Evolutionary conservation across 1,139 yeast species (phyloP).

Genomic region (Candida frijolesensis): DNA sequence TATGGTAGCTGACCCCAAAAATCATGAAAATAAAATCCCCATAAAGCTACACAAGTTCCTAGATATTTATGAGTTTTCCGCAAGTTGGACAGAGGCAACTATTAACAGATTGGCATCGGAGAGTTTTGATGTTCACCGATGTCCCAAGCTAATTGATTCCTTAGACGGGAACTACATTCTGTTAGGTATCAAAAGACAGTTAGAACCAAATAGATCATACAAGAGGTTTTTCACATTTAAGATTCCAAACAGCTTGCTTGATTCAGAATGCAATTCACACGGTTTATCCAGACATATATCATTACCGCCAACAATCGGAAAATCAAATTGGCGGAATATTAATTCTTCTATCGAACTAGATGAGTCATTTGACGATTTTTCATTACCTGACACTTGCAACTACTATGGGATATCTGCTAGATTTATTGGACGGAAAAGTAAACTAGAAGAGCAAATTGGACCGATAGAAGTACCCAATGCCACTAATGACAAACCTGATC

Average conservation of each 20-base stretch:
- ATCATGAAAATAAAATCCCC: slow-evolving; percentile 17
- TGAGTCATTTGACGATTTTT: slow-evolving; percentile 23
- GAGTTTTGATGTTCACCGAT: slow-evolving; percentile 17
- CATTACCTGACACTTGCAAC: slow-evolving; percentile 31
- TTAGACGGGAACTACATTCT: slow-evolving; percentile 30
- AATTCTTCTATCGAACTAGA: slow-evolving; percentile 8
- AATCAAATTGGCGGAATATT: slow-evolving; percentile 18
- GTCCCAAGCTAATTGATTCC: slow-evolving; percentile 25
- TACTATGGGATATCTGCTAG: slow-evolving; percentile 42
- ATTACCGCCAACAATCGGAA: slow-evolving; percentile 43
- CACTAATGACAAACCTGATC: slow-evolving; percentile 39
- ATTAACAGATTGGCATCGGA: slow-evolving; percentile 38
- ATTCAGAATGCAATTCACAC: slow-evolving; percentile 40
- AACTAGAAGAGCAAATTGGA: slow-evolving; percentile 17
- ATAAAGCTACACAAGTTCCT: slow-evolving; percentile 21
- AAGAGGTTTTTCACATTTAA: slow-evolving; percentile 47
- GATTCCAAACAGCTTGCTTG: slow-evolving; percentile 42
- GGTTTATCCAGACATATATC: slow-evolving; percentile 35
- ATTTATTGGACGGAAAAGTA: slow-evolving; percentile 39
- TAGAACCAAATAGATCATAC: slow-evolving; percentile 31
- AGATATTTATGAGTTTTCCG: slow-evolving; percentile 48
- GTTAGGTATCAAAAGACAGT: slow-evolving; percentile 26
- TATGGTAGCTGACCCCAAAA: slow-evolving; percentile 18
- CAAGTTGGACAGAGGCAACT: slow-evolving; percentile 37
- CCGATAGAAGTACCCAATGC: slow-evolving; percentile 13